A percentile compares a stretch with the other conserved stretches of the same genome.
Conservation (phyloP, 768 basidiomycete genomes). For the Mycena venus region DNA sequence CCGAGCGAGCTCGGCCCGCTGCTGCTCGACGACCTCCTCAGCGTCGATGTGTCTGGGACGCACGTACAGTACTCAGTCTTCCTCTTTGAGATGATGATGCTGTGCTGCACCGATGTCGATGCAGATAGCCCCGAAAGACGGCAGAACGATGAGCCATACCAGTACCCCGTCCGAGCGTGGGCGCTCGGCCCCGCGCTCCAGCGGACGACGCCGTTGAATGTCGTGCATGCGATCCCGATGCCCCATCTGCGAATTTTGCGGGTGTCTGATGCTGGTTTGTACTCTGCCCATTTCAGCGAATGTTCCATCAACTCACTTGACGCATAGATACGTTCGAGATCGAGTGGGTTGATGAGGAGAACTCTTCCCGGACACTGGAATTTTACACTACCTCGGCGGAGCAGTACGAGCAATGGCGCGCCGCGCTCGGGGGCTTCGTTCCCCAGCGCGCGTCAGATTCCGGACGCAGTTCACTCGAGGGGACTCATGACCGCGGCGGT, state of each 20-base stretch:
- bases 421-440: constrained; percentile 42
- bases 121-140: too few species aligned
- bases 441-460: constrained; percentile 7
- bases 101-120: constrained; percentile 52
- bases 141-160: constrained; percentile 23
- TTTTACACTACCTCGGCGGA: constrained; percentile 28
- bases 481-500: constrained; percentile 18
- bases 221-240: constrained; percentile 49
- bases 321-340: constrained; percentile 49
- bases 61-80: constrained; percentile 44
- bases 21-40: constrained; percentile 51
- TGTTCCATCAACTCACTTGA: too few species aligned
- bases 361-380: constrained; percentile 12
- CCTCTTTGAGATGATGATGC: constrained; percentile 50
- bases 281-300: constrained; percentile 11
- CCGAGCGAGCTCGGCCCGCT: constrained; percentile 47
- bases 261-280: constrained; percentile 49
- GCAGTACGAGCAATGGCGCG: constrained; percentile 44
- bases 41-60: constrained; percentile 37
- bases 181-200: constrained; percentile 53
- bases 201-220: constrained; percentile 40
- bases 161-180: constrained; percentile 54
- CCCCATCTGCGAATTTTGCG: constrained; percentile 41
- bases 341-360: constrained; percentile 43
- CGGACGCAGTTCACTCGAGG: constrained; percentile 27